Base-by-base conservation (phyloP, 306 rosid species). In the Glycyrrhiza uralensis region DNA sequence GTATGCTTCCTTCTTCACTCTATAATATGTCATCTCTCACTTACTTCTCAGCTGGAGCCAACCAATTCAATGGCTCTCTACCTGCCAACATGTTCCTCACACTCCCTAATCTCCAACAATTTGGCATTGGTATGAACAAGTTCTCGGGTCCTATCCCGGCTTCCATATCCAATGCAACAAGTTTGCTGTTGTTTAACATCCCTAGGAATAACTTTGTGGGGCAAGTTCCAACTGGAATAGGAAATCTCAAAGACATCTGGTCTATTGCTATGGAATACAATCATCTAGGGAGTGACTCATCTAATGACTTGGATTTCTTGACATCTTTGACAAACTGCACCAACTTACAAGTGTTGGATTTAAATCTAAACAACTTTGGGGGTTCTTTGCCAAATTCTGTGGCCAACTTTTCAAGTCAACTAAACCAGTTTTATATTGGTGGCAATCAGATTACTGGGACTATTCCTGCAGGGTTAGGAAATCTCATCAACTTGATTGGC, bases 11-110 rank as follows among this genome's bases (percentile, higher is more conserved):
- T 74, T 60, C 44, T 29, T 23, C 82, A 38, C 56, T 77, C 14
- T 78, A 15, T 77, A 86, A 83, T 42, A 71, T 75, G 57, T 78
- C 90, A 26, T 75, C 76, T 47, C 57, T 86, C n/a, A 33, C 38
- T 1, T 20, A 1, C 20, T 33, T 80, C 39, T 64, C 71, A 23
- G 26, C 45, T 1, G 26, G 18, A 3, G 2, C 0, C 17, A 79
- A 78, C 56, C 71, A 12, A 30, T 18, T 81, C n/a, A 42, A 18
- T 50, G 81, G 86, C 14, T 72, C 76, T 45, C 60, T 81, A 29
- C 85, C 86, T 6, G 10, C 72, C 64, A 66, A 61, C 71, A 75
- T 78, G 71, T 86, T 84, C 68, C 41, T 75, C 18, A 63, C 50
- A 29, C 75, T 79, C 17, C 85, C 87, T 60, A 74, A 77, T 42